Conservation (phyloP, 305 asterid genomes). For the Fraxinus paxiana region DNA sequence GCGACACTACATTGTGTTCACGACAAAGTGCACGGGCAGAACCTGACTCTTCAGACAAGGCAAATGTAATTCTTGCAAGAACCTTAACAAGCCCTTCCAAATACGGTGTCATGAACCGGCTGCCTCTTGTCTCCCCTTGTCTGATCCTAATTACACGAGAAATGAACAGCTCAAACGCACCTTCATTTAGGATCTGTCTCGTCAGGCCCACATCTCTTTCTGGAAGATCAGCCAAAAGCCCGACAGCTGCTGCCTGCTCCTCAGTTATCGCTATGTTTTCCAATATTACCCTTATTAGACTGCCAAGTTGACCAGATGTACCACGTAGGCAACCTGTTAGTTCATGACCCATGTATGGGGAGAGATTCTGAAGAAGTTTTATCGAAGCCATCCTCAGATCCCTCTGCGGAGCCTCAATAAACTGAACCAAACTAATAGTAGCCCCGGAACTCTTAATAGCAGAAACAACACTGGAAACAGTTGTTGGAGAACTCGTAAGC, state of each 20-base stretch:
- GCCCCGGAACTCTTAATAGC: constrained; percentile 90
- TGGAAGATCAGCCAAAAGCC: constrained; percentile 82
- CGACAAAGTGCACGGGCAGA: constrained; percentile 56
- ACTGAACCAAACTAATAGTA: constrained; percentile 77
- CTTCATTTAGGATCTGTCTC: constrained; percentile 66
- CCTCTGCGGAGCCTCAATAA: constrained; percentile 80
- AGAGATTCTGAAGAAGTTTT: constrained; percentile 73
- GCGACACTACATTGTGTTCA: constrained; percentile 51
- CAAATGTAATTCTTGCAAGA: constrained; percentile 70
- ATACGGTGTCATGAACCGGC: constrained; percentile 81
- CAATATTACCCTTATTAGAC: constrained; percentile 60
- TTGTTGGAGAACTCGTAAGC: constrained; percentile 56
- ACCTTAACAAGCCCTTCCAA: constrained; percentile 89
- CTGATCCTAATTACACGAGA: constrained; percentile 54
- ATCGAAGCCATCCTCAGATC: constrained; percentile 77
- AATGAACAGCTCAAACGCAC: constrained; percentile 58
- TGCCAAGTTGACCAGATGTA: constrained; percentile 71
- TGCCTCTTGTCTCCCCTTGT: constrained; percentile 71
- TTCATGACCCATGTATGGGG: constrained; percentile 82
- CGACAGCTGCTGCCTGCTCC: constrained; percentile 89
- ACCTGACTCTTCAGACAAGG: constrained; percentile 52
- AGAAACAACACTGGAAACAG: constrained; percentile 61
- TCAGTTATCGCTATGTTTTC: constrained; percentile 70
- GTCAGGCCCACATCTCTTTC: constrained; percentile 76
- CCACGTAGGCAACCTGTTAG: constrained; percentile 70